phyloP scores from a whole-genome alignment of 2,329 filamentous ascomycete genomes.

The Colletotrichum paranaense region DNA sequence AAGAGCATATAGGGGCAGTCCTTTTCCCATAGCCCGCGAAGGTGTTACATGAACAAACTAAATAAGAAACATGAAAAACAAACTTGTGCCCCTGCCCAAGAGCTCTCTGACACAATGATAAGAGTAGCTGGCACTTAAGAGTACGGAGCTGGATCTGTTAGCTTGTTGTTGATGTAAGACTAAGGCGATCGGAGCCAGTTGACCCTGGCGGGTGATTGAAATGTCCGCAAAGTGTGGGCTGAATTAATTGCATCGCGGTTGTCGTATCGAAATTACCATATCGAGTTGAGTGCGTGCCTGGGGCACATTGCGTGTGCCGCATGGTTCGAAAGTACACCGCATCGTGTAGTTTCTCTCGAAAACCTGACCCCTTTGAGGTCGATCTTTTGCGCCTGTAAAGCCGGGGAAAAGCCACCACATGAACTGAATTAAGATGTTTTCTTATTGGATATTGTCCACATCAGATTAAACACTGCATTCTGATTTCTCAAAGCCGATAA shows the following conservation, averaged over 20 bases:
- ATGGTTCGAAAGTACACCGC: too few relatives aligned
- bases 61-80: neutral
- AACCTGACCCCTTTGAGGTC: too few relatives aligned
- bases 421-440: neutral
- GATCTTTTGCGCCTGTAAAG: too few relatives aligned
- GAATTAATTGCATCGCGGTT: too few relatives aligned
- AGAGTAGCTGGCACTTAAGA: neutral
- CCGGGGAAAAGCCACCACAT: neutral
- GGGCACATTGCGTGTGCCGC: too few relatives aligned
- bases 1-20: neutral
- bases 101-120: neutral
- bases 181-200: neutral
- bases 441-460: neutral
- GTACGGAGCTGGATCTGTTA: neutral
- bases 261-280: too few relatives aligned
- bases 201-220: neutral
- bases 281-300: too few relatives aligned
- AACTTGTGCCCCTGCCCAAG: neutral
- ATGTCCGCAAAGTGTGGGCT: neutral
- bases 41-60: neutral
- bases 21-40: neutral
- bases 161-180: neutral
- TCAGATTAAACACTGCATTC: neutral
- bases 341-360: too few relatives aligned
- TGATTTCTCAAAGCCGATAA: neutral